Evolutionary conservation across 1,139 yeast genomes (phyloP), one percentile per base, ranked within the genome.

Genomic region (Hyphopichia pseudoburtonii): DNA sequence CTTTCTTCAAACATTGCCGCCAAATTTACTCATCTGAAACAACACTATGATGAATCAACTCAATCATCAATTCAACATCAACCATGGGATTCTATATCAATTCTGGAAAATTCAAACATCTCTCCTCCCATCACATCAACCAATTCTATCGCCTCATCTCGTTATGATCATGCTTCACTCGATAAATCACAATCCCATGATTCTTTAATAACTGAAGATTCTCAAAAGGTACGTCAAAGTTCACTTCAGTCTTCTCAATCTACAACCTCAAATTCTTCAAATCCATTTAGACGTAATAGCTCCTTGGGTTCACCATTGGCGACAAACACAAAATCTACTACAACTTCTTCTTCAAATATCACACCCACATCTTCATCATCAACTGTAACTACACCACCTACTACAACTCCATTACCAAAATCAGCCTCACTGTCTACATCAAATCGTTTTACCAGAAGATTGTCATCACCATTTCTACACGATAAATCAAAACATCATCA

Each of bases 391-490:
- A 33, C 43, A 4, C 45, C 52, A 5, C 33, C 39, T 23, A 32
- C 32, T 14, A 38, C 47, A 5, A 26, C 19, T 25, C 22, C 39
- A 11, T 37, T 28, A 17, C 33, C 8, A 30, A 16, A 17, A 16
- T 16, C 19, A 3, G 10, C 33, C 5, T 18, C 17, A 16, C 33
- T 35, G 6, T 26, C 30, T 7, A 15, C 38, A 7, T 37, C 48
- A 6, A 39, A 43, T 9, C 35, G 51, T 12, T 48, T 48, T 17
- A 42, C 47, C 9, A 34, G 51, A 10, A 48, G 45, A 27, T 43
- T 48, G 7, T 48, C 52, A 10, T 44, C 47, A n/a, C 38, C 51
- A 5, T 41, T 47, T 30, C 33, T 48, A 24, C 45, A 44, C 32
- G 33, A 39, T 21, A 42, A 42, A 15, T 32, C 34, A 23, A 30